Conservation (phyloP, 352 stramenopile species). For the Phytophthora hybrid region DNA sequence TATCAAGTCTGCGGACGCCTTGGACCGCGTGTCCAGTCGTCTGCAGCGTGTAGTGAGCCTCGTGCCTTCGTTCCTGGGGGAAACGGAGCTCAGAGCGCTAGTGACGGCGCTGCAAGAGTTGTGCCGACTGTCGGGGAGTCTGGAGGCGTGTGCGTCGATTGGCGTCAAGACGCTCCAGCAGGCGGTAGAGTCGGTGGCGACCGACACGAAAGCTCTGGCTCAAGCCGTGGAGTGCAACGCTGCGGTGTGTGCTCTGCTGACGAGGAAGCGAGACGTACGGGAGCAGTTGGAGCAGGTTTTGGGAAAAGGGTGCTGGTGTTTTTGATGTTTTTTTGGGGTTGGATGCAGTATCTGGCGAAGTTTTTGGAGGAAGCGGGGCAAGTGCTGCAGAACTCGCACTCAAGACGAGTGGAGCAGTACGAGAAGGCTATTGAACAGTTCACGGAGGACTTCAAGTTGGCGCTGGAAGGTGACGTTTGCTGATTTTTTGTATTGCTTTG, state of each 20-base stretch:
- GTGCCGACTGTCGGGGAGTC: not conserved
- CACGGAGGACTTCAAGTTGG: conserved; percentile 38
- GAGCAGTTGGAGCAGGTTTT: not conserved
- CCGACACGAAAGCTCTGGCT: conserved; percentile 10
- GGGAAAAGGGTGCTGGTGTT: not conserved
- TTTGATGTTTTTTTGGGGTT: not conserved
- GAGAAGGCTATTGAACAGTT: conserved; percentile 44
- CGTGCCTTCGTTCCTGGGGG: conserved; percentile 27
- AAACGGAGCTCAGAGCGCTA: conserved; percentile 23
- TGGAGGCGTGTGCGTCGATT: conserved; percentile 1
- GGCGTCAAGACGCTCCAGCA: conserved; percentile 2
- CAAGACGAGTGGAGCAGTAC: conserved; percentile 37
- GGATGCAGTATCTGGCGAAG: conserved; percentile 22
- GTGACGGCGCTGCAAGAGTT: conserved; percentile 27
- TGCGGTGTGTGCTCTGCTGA: conserved; percentile 16
- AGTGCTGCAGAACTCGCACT: conserved; percentile 53
- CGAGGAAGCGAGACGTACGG: conserved; percentile 35
- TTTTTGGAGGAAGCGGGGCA: conserved; percentile 49
- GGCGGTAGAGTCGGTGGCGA: not conserved
- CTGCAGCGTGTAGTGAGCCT: conserved; percentile 21
- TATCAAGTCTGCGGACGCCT: conserved; percentile 3
- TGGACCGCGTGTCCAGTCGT: conserved; percentile 14
- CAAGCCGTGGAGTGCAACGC: conserved; percentile 5
- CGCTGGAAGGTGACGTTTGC: conserved; percentile 36
- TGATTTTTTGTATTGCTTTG: not conserved